These are phyloP conservation scores for Angomonas desouzai DNA, from an alignment of 208 protist species.

Conservation along the genomic window DNA sequence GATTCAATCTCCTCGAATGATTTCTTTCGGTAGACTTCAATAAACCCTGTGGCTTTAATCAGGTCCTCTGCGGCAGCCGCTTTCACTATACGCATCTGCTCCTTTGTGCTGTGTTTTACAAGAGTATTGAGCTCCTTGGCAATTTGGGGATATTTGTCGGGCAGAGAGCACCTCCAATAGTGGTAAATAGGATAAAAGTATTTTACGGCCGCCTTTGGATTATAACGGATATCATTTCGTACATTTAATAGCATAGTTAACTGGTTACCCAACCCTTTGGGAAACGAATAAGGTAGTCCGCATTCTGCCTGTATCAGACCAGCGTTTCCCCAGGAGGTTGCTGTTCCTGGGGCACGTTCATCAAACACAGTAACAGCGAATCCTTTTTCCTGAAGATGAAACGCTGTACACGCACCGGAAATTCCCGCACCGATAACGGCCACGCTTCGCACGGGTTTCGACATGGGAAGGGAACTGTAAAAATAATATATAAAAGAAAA, in stretches of 20 bases:
- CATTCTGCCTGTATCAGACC: slow-evolving; percentile 21
- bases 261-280: slow-evolving; percentile 16
- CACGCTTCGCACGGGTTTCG: background rate
- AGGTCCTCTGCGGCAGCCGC: slow-evolving; percentile 17
- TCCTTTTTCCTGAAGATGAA: slow-evolving; percentile 19
- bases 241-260: slow-evolving; percentile 17
- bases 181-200: slow-evolving; percentile 18
- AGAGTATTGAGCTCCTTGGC: slow-evolving; percentile 17
- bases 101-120: slow-evolving; percentile 14
- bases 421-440: slow-evolving; percentile 23
- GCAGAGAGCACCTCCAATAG: slow-evolving; percentile 15
- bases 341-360: slow-evolving; percentile 14
- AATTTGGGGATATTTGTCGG: slow-evolving; percentile 13
- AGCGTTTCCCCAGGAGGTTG: slow-evolving; percentile 26
- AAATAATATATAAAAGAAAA: background rate
- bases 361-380: slow-evolving; percentile 22
- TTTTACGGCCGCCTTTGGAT: slow-evolving; percentile 10
- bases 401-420: slow-evolving; percentile 20
- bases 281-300: slow-evolving; percentile 14
- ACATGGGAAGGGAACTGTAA: background rate
- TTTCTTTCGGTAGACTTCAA: slow-evolving; percentile 21
- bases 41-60: slow-evolving; percentile 15
- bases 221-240: slow-evolving; percentile 19
- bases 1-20: background rate
- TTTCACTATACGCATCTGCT: slow-evolving; percentile 18